Conservation (phyloP, 331 rosid genomes). For the Phaseolus coccineus region DNA sequence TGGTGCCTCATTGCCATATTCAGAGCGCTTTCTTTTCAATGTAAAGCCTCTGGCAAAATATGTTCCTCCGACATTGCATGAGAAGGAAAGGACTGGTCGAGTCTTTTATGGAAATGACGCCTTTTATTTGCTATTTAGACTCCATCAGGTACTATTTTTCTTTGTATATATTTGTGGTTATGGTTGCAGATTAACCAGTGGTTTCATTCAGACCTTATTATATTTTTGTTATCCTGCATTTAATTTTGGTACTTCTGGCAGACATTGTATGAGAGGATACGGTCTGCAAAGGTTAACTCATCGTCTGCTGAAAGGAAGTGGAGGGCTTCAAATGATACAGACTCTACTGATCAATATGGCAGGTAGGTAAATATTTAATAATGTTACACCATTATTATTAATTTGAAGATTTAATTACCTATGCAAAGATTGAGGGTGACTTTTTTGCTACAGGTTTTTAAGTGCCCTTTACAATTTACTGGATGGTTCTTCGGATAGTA, state of each 20-base stretch:
- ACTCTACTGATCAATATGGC: conserved; percentile 79
- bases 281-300: conserved; percentile 88
- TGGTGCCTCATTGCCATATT: conserved; percentile 70
- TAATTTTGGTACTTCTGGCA: conserved; percentile 49
- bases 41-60: conserved; percentile 94
- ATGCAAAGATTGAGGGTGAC: conserved; percentile 35
- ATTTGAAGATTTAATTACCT: conserved; percentile 30
- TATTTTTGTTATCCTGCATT: conserved; percentile 32
- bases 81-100: conserved; percentile 64
- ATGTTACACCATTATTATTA: conserved; percentile 30
- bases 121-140: conserved; percentile 89
- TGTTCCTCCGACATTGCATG: conserved; percentile 64
- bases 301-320: conserved; percentile 91
- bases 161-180: conserved; percentile 23
- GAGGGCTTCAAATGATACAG: conserved; percentile 77
- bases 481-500: conserved; percentile 94
- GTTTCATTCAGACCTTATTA: conserved; percentile 45
- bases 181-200: conserved; percentile 36
- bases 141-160: conserved; percentile 76
- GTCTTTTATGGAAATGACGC: conserved; percentile 95
- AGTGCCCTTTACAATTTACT: conserved; percentile 91
- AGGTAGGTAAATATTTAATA: conserved; percentile 57
- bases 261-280: conserved; percentile 95
- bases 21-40: conserved; percentile 80
- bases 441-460: conserved; percentile 76